These are phyloP conservation scores for Aspergillus tamarii DNA, from an alignment of 2,329 filamentous ascomycete genomes.

Conservation along the genomic window DNA sequence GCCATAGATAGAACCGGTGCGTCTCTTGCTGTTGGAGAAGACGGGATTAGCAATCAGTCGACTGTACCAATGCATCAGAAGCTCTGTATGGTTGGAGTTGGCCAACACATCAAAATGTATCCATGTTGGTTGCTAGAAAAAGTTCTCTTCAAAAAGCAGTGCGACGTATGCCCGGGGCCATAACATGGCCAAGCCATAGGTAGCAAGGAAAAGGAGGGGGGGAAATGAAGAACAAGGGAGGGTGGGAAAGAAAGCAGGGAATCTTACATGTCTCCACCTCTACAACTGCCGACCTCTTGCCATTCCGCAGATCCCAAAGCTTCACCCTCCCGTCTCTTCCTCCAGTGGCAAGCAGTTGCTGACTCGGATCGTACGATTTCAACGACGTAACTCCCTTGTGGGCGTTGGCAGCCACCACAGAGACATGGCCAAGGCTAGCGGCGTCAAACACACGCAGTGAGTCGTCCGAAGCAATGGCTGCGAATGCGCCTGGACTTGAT, in stretches of 20 bases:
- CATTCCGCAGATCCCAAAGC: constrained; percentile 45
- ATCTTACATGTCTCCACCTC: constrained; percentile 42
- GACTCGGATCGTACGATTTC: constrained; percentile 30
- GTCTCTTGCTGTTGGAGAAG: constrained; percentile 44
- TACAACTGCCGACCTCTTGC: constrained; percentile 32
- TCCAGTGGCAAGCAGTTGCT: constrained; percentile 38
- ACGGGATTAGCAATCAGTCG: constrained; percentile 21
- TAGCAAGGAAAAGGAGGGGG: not conserved
- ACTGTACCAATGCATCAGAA: constrained; percentile 6
- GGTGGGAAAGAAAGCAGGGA: constrained; percentile 7
- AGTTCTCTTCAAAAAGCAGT: not conserved
- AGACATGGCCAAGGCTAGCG: constrained; percentile 35
- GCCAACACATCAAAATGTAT: constrained; percentile 2
- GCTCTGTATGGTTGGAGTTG: not conserved
- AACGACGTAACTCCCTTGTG: constrained; percentile 46
- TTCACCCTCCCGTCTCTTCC: constrained; percentile 47
- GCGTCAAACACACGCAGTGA: constrained; percentile 48
- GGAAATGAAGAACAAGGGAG: constrained; percentile 10
- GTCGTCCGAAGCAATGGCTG: constrained; percentile 51
- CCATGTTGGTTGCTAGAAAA: not conserved
- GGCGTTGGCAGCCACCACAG: constrained; percentile 31
- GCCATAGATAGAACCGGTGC: constrained; percentile 58
- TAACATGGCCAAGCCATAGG: not conserved
- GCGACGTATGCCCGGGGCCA: not conserved
- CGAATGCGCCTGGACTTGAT: constrained; percentile 35